Evolutionary conservation across 371 early-diverging fungal genomes (phyloP), one percentile per base, ranked within the genome.

Genomic region (Basidiobolus meristosporus): DNA sequence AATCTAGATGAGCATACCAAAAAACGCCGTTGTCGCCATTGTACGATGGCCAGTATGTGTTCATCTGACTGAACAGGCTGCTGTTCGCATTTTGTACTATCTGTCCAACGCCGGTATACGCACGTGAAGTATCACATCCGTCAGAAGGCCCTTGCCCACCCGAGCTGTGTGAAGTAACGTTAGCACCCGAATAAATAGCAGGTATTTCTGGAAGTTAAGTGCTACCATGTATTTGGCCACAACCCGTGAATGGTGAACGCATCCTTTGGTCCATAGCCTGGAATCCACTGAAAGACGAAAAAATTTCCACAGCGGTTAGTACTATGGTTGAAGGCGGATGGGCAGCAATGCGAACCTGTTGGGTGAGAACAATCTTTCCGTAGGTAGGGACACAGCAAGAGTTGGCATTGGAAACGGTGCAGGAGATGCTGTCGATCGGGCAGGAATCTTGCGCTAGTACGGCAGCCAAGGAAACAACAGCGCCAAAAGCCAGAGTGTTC

Each of bases 11-110:
- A 7, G 18, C 34, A 16, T 32, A 15, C 59, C 59, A 59, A 49
- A 59, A 54, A 3, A 39, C 45, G 23, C 47, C 50, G 46, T 51
- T 50, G 39, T 65, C 59, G 31, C 73, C 73, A 36, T 60, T 69
- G 53, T 77, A 68, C 7, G 77, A 74, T 19, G 78, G 64, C 88
- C 88, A 87, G 44, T 68, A 74, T 2, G 60, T 70, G 48, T 60
- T 53, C 76, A 83, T 63, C 5, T 68, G 47, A 18, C 53, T 38
- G 31, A 65, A 44, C 23, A 84, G 59, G 0, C 32, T 38, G 1
- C 59, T 45, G 5, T 31, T 1, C 28, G 38, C 45, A 1, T 21
- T 26, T 2, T 49, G 39, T 15, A 79, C 42, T 18, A 72, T 64
- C 11, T 47, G 36, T 12, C 20, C 19, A 21, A 77, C 55, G 37